Base-by-base conservation (phyloP, 441 rosid species). In the Sinapis alba region DNA sequence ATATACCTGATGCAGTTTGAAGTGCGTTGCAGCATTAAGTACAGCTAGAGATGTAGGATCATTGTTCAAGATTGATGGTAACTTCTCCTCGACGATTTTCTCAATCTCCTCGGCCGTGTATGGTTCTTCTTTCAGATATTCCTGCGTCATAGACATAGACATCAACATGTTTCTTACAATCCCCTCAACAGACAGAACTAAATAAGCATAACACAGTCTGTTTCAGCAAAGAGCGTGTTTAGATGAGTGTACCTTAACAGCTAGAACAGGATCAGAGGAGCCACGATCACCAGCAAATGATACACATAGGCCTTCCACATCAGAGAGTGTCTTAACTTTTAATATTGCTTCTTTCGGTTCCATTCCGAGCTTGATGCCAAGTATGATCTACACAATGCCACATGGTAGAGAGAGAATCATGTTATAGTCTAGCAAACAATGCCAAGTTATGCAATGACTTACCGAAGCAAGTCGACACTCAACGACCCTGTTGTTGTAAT, bases 401-500 rank as follows among this genome's bases (percentile, higher is more conserved):
- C 18, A 66, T 41, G 16, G 71, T 32, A 58, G 65, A 69, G 64
- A 69, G 51, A 56, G 21, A 58, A 36, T 69, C 76, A 65, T 47
- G 18, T 38, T 2, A n/a, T 13, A 32, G 41, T 50, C 21, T 34
- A 34, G 32, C 32, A 20, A 28, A 75, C 24, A 45, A 38, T 45
- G 63, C 26, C 45, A 58, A 18, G 24, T 19, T 72, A 69, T 24
- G 57, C 50, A 7, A 23, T 45, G 57, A 75, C 97, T 86, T 85
- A 96, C 99, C 3, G 98, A 82, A 76, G 98, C 98, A 43, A 96
- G 80, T 71, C 86, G 93, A 47, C 99, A 93, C 69, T 96, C 99
- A 74, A 96, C 98, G 65, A 96, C 99, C 80, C 98, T 87, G 78
- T 91, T 93, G 66, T 96, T 96, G 81, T 96, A 96, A 81, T 96